Evolutionary conservation across 345 rosid species (phyloP), one percentile per base, ranked within the genome.

Genomic region (Euphorbia tirucalli): DNA sequence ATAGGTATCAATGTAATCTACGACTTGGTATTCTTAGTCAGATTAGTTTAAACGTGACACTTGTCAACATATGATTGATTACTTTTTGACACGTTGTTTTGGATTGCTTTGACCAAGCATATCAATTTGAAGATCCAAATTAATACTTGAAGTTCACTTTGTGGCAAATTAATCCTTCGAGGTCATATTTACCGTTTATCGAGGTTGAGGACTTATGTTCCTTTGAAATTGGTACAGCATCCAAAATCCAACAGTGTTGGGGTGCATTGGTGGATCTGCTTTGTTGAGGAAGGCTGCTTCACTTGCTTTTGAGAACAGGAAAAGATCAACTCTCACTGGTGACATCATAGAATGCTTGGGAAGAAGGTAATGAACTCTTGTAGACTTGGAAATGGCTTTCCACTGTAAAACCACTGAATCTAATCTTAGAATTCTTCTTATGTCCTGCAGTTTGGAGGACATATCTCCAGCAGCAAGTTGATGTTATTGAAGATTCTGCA

Each of bases 251-350:
- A 83, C 87, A 0, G 66, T 95, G 65, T 75, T 88, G 76, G 97
- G 93, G n/a, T 92, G 97, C 87, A 86, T 90, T 67, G 97, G 97
- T 44, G 99, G 87, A 28, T 90, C 93, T 70, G 87, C 88, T 75
- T 73, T 95, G n/a, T 59, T 92, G 78, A 89, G 99, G 82, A 95
- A 86, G 79, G 97, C 97, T 0, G 97, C 99, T 52, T 78, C 86
- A 69, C 83, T 84, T 41, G 97, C 99, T 65, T 92, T 92, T 54
- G 75, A 73, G 67, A 74, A 75, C 21, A 87, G 81, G 76, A 89
- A 84, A 77, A 85, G 97, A 67, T 89, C 99, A 55, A 90, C 99
- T 66, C 93, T 95, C 48, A 89, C 97, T 15, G 78, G 83, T 1
- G 96, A 92, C 77, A 90, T 95, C 74, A 92, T 95, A 2, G 87